Evolutionary conservation across 2,329 filamentous ascomycete species (phyloP).

Genomic region (Venturia carpophila): DNA sequence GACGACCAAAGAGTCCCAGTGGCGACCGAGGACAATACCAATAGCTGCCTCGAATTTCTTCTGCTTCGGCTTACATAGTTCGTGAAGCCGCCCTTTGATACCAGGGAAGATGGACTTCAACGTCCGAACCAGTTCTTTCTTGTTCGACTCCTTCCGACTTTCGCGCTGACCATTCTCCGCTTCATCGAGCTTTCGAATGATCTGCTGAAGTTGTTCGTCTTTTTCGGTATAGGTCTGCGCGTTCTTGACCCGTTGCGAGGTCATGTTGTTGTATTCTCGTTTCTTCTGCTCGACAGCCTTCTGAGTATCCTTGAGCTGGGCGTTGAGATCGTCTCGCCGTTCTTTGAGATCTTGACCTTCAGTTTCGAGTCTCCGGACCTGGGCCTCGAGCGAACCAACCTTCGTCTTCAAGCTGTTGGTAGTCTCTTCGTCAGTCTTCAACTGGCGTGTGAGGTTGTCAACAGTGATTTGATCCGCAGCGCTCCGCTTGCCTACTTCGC

Average conservation of each 20-base stretch:
- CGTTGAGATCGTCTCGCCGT: conserved; percentile 56
- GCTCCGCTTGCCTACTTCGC: conserved; percentile 76
- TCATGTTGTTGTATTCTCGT: conserved; percentile 77
- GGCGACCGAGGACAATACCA: conserved; percentile 80
- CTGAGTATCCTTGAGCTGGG: conserved; percentile 57
- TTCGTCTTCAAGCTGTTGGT: conserved; percentile 84
- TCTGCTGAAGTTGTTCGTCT: conserved; percentile 82
- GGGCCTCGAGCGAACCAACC: conserved; percentile 68
- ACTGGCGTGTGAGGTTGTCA: conserved; percentile 77
- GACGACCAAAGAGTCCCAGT: conserved; percentile 91
- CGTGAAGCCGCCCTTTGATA: conserved; percentile 81
- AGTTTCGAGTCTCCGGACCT: conserved; percentile 63
- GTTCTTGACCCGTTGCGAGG: conserved; percentile 73
- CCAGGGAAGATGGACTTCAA: conserved; percentile 88
- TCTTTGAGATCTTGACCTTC: conserved; percentile 64
- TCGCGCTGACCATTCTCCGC: conserved; percentile 80
- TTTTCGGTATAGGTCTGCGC: conserved; percentile 79
- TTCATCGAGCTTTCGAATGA: conserved; percentile 71
- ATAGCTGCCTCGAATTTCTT: conserved; percentile 95
- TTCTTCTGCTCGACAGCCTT: conserved; percentile 81
- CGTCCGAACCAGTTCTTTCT: conserved; percentile 75
- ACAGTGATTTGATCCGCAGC: conserved; percentile 74
- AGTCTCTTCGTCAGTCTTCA: conserved; percentile 86
- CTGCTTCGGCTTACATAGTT: conserved; percentile 91
- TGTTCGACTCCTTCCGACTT: conserved; percentile 68